phyloP scores from a whole-genome alignment of 805 yeast genomes.

The Candida ipomoeae region DNA sequence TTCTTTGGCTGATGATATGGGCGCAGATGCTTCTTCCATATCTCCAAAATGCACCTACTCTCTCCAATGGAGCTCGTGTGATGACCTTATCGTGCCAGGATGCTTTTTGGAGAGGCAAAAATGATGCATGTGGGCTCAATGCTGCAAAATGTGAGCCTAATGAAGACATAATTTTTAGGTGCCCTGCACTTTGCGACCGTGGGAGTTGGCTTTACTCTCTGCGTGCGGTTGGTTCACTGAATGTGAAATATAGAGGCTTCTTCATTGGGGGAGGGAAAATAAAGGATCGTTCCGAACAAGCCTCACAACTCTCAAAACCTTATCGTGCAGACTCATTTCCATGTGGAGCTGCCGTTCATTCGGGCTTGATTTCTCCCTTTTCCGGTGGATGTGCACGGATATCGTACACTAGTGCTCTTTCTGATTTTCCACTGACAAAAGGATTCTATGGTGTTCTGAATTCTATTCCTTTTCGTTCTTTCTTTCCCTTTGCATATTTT shows the following conservation, averaged over 20 bases:
- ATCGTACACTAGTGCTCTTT: slow-evolving; percentile 51
- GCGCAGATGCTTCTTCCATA: slow-evolving; percentile 42
- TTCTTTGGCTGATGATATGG: slow-evolving; percentile 44
- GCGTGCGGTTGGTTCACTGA: slow-evolving; percentile 65
- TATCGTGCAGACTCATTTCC: slow-evolving; percentile 87
- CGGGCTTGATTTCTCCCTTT: slow-evolving; percentile 69
- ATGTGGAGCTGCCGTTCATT: slow-evolving; percentile 87
- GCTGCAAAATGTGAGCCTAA: slow-evolving; percentile 52
- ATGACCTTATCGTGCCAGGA: slow-evolving; percentile 48
- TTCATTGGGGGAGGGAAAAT: slow-evolving; percentile 71
- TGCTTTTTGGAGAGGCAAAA: slow-evolving; percentile 70
- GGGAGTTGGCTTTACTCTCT: slow-evolving; percentile 74
- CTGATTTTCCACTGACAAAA: slow-evolving; percentile 41
- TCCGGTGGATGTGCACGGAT: slow-evolving; percentile 77
- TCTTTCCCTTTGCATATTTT: slow-evolving; percentile 69
- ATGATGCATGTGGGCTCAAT: slow-evolving; percentile 68
- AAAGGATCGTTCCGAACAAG: slow-evolving; percentile 10
- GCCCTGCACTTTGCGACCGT: slow-evolving; percentile 85
- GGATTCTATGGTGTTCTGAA: slow-evolving; percentile 54
- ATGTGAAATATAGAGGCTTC: slow-evolving; percentile 66
- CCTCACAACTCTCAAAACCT: slow-evolving; percentile 43
- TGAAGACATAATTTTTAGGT: slow-evolving; percentile 55
- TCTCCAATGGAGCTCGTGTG: slow-evolving; percentile 21
- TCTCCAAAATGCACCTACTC: slow-evolving; percentile 38
- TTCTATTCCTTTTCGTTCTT: slow-evolving; percentile 58